Conservation (phyloP, 179 eudicot genomes). For the Patellifolia procumbens region DNA sequence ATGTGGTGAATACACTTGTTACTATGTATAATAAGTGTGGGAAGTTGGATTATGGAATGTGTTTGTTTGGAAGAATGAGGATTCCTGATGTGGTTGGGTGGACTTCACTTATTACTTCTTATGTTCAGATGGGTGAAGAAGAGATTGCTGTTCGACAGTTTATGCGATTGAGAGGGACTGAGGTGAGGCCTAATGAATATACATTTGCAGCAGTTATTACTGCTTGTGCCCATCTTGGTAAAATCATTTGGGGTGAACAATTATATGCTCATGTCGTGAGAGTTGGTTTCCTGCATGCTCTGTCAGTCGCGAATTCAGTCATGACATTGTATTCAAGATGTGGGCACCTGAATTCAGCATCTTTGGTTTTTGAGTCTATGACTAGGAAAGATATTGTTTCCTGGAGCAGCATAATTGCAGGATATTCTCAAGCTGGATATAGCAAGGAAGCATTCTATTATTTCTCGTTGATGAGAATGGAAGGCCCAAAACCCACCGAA, state of each 20-base stretch:
- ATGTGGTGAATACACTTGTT: conserved; percentile 76
- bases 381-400: conserved; percentile 64
- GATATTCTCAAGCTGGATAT: conserved; percentile 71
- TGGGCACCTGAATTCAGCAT: conserved; percentile 51
- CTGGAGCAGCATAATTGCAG: conserved; percentile 88
- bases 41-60: conserved; percentile 66
- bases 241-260: conserved; percentile 61
- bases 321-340: conserved; percentile 78
- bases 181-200: conserved; percentile 66
- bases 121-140: conserved; percentile 68
- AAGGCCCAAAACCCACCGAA: conserved; percentile 77
- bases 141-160: conserved; percentile 54
- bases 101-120: conserved; percentile 71
- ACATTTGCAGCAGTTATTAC: conserved; percentile 80
- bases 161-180: conserved; percentile 53
- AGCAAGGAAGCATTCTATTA: conserved; percentile 68
- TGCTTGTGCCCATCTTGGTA: conserved; percentile 59
- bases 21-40: conserved; percentile 87
- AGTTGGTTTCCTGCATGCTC: conserved; percentile 45
- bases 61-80: conserved; percentile 64
- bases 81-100: conserved; percentile 80
- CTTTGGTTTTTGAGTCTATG: conserved; percentile 55
- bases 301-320: conserved; percentile 80
- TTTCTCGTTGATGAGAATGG: conserved; percentile 69
- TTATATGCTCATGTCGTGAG: conserved; percentile 63